These are phyloP conservation scores for Suillus alpinus DNA, from an alignment of 768 basidiomycete species.

Conservation along the genomic window DNA sequence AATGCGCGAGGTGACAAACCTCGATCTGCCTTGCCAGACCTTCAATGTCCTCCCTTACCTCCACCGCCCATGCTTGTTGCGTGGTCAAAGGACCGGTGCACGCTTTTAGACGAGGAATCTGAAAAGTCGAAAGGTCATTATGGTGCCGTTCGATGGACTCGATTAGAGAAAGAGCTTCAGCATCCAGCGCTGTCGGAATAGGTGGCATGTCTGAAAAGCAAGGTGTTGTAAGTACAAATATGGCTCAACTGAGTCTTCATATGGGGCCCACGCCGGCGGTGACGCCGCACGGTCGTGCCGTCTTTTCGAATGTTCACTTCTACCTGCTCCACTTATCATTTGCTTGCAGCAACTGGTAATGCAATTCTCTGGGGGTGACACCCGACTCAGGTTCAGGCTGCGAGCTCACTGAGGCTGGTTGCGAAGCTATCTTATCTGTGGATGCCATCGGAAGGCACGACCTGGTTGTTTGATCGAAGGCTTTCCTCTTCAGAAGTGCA, in stretches of 20 bases:
- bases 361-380: not conserved
- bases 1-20: conserved; percentile 31
- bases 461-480: not conserved
- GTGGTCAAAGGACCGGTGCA: conserved; percentile 67
- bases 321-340: not conserved
- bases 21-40: conserved; percentile 64
- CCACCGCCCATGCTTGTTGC: conserved; percentile 73
- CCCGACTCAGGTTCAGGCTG: not conserved
- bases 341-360: not conserved
- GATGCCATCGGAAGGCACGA: not conserved
- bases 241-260: no score
- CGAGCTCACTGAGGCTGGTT: not conserved
- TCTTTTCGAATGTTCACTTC: not conserved
- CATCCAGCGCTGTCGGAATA: conserved; percentile 50
- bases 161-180: conserved; percentile 50
- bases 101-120: conserved; percentile 68
- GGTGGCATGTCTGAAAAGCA: conserved; percentile 54
- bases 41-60: conserved; percentile 75
- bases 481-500: not conserved
- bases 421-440: not conserved
- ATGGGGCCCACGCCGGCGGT: no score
- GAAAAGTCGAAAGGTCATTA: conserved; percentile 62
- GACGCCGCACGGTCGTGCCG: no score
- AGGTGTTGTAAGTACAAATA: no score
- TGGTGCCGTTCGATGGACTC: conserved; percentile 52